These are phyloP conservation scores for Lepidium campestre DNA, from an alignment of 441 rosid species.

Conservation along the genomic window DNA sequence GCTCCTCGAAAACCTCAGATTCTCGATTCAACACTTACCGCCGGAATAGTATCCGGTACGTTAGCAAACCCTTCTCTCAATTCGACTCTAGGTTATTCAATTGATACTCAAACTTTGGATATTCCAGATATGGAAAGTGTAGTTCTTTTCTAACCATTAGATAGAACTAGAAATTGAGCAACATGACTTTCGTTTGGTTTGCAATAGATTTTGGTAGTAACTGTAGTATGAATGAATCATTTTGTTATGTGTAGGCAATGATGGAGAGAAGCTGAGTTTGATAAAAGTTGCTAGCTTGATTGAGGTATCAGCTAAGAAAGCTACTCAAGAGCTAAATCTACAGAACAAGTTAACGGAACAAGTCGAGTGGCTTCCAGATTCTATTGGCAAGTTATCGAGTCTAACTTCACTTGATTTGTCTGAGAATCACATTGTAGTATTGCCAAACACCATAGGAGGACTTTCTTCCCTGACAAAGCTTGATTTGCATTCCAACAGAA, in stretches of 20 bases:
- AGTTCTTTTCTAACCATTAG: background rate
- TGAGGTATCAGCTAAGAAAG: slow-evolving; percentile 84
- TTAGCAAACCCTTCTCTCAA: background rate
- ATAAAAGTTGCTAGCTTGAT: slow-evolving; percentile 90
- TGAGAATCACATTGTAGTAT: slow-evolving; percentile 60
- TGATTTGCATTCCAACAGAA: slow-evolving; percentile 80
- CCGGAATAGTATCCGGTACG: slow-evolving; percentile 44
- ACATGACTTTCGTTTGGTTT: background rate
- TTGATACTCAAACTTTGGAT: background rate
- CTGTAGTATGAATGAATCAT: background rate
- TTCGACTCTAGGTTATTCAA: background rate
- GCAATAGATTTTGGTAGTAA: background rate
- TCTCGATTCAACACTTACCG: slow-evolving; percentile 48
- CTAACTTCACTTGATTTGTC: slow-evolving; percentile 69
- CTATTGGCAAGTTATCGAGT: slow-evolving; percentile 71
- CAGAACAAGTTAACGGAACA: slow-evolving; percentile 82
- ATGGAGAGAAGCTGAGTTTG: slow-evolving; percentile 72
- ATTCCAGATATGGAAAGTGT: background rate
- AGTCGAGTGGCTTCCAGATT: slow-evolving; percentile 91
- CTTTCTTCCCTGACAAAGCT: slow-evolving; percentile 67
- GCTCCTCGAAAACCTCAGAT: slow-evolving; percentile 42
- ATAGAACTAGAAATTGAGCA: background rate
- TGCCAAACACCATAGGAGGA: slow-evolving; percentile 77
- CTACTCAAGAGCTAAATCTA: slow-evolving; percentile 70
- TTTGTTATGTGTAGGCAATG: slow-evolving; percentile 49